Evolutionary conservation across 768 basidiomycete species (phyloP).

Genomic region (Nidularia pulvinata): DNA sequence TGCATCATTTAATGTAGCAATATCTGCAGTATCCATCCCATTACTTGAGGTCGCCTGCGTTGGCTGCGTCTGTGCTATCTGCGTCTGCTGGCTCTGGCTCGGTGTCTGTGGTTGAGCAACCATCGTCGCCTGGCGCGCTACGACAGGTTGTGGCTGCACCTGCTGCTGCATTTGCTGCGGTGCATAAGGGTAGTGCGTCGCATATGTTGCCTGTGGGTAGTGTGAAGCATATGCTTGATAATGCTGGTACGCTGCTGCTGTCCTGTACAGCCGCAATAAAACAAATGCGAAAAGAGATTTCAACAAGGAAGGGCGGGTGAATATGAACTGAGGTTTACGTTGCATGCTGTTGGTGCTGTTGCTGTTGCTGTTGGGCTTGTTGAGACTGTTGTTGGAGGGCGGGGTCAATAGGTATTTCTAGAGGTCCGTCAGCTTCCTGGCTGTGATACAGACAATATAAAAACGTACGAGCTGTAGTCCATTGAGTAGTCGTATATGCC

Average conservation of each 20-base stretch:
- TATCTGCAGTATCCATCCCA: constrained; percentile 63
- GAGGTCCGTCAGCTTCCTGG: constrained; percentile 4
- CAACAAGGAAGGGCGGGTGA: too few species aligned
- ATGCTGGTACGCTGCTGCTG: constrained; percentile 47
- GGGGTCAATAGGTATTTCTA: constrained; percentile 68
- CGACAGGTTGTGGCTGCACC: constrained; percentile 10
- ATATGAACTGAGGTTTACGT: too few species aligned
- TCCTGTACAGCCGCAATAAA: constrained; percentile 18
- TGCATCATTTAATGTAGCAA: constrained; percentile 82
- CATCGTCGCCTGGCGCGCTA: constrained; percentile 18
- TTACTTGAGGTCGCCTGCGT: too few species aligned
- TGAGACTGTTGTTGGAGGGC: constrained; percentile 63
- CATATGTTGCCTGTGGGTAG: constrained; percentile 41
- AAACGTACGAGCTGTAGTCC: constrained; percentile 26
- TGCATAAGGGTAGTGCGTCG: constrained; percentile 38
- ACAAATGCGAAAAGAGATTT: not conserved
- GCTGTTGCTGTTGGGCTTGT: constrained; percentile 16
- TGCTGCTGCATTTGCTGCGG: constrained; percentile 26
- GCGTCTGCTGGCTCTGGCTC: not conserved
- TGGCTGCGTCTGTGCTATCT: too few species aligned
- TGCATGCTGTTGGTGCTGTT: not conserved
- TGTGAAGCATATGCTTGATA: constrained; percentile 43
- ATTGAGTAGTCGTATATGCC: constrained; percentile 25
- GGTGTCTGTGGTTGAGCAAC: constrained; percentile 15
- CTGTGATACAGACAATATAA: not conserved